phyloP scores from a whole-genome alignment of 805 yeast genomes.

The Phaffomyces opuntiae region DNA sequence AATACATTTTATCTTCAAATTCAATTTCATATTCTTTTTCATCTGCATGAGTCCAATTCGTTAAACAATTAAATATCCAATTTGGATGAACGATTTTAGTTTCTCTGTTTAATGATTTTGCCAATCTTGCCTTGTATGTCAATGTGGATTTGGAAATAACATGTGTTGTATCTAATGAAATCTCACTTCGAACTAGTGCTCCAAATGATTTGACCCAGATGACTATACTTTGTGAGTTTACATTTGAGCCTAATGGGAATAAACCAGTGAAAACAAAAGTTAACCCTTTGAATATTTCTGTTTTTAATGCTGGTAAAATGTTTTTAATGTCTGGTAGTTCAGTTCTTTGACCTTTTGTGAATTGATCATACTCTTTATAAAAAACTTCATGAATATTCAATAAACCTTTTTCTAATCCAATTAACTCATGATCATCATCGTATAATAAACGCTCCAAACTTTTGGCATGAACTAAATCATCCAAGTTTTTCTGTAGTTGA shows the following conservation, averaged over 20 bases:
- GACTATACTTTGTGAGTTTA: constrained; percentile 78
- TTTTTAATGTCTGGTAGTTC: constrained; percentile 56
- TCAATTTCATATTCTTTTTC: constrained; percentile 52
- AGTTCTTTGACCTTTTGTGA: constrained; percentile 24
- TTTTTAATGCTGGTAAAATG: constrained; percentile 74
- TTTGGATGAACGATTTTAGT: constrained; percentile 83
- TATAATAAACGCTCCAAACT: constrained; percentile 38
- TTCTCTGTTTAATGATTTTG: constrained; percentile 49
- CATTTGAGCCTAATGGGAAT: constrained; percentile 73
- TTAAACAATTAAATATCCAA: constrained; percentile 85
- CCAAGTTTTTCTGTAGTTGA: constrained; percentile 68
- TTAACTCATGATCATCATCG: constrained; percentile 79
- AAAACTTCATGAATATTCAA: constrained; percentile 58
- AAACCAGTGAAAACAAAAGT: constrained; percentile 80
- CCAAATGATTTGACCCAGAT: constrained; percentile 93
- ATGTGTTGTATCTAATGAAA: constrained; percentile 73
- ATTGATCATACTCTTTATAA: constrained; percentile 36
- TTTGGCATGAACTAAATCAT: constrained; percentile 22
- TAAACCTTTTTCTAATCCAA: constrained; percentile 54
- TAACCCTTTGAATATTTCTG: constrained; percentile 56
- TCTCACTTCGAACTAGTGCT: constrained; percentile 70
- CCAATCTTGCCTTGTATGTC: constrained; percentile 80
- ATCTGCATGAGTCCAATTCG: constrained; percentile 66
- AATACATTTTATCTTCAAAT: constrained; percentile 40
- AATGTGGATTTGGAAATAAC: constrained; percentile 75